Evolutionary conservation across 352 stramenopile species (phyloP), one percentile per base, ranked within the genome.

Genomic region (Phytophthora megakarya): DNA sequence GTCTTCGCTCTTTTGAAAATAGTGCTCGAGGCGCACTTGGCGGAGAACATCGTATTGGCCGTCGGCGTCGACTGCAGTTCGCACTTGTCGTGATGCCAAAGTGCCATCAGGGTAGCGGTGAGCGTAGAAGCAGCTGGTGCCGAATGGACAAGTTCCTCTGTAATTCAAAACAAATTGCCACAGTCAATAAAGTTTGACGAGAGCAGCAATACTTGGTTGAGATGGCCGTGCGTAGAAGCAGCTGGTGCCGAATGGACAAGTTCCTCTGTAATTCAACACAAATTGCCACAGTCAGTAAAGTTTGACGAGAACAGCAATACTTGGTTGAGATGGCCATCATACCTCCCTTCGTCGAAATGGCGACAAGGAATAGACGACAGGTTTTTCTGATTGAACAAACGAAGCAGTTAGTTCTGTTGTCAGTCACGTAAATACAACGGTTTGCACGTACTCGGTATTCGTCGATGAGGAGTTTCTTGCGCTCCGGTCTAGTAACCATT

Each of bases 151-250:
- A 22, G 75, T 86, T 23, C 81, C 81, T 49, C 84, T 92, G 21
- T 5, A 56, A 62, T 47, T 61, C 28, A 54, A 15, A 48, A 61
- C 35, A 47, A 47, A 30, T 63, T 65, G 48, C 26, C 21, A 61
- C 32, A 56, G n/a, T n/a, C n/a, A n/a, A n/a, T n/a, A n/a, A n/a
- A n/a, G n/a, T n/a, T n/a, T n/a, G n/a, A n/a, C n/a, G n/a, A n/a
- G n/a, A n/a, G n/a, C n/a, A n/a, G n/a, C n/a, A n/a, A n/a, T n/a
- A n/a, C n/a, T n/a, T n/a, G n/a, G n/a, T n/a, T n/a, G n/a, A n/a
- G n/a, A n/a, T n/a, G n/a, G n/a, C n/a, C n/a, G n/a, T n/a, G 82
- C 83, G 69, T 95, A 96, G 71, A 95, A 95, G 60, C 88, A 96
- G 67, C 80, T 92, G 32, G 81, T 86, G n/a, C 86, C 86, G 49